Conservation (phyloP, 768 basidiomycete genomes). For the Suillus subluteus region DNA sequence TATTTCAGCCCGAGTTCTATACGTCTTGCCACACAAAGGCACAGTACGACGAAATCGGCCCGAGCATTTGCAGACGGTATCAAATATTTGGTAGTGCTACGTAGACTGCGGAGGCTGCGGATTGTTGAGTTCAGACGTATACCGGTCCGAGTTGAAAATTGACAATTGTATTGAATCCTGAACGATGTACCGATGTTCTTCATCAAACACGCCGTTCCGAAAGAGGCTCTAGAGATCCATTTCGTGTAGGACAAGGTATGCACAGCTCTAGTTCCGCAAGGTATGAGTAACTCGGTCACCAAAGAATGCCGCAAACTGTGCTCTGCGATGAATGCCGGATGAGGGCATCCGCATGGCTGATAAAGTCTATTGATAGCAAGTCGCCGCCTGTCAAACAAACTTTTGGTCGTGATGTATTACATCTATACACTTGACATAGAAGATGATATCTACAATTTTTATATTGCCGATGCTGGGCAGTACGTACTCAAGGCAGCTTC, state of each 20-base stretch:
- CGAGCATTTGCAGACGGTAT: conserved; percentile 90
- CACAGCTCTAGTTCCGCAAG: background rate
- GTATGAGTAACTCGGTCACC: background rate
- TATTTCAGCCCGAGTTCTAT: conserved; percentile 87
- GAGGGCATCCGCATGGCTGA: background rate
- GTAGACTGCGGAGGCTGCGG: conserved; percentile 34
- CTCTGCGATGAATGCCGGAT: background rate
- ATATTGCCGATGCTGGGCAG: background rate
- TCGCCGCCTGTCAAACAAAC: background rate
- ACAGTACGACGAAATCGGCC: conserved; percentile 92
- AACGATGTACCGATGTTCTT: background rate
- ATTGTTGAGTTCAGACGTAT: conserved; percentile 3
- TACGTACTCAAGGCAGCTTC: background rate
- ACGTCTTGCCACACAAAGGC: conserved; percentile 92
- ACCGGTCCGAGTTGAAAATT: background rate
- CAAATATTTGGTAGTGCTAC: conserved; percentile 92
- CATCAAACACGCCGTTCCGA: background rate
- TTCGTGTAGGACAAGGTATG: background rate
- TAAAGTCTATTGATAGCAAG: background rate
- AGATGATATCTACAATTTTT: background rate
- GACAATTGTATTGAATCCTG: conserved; percentile 4
- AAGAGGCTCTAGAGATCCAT: background rate
- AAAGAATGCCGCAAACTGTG: background rate
- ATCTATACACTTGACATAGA: background rate
- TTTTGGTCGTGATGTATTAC: background rate